Conservation (phyloP, 2,329 filamentous ascomycete species). For the Talaromyces sp. region DNA sequence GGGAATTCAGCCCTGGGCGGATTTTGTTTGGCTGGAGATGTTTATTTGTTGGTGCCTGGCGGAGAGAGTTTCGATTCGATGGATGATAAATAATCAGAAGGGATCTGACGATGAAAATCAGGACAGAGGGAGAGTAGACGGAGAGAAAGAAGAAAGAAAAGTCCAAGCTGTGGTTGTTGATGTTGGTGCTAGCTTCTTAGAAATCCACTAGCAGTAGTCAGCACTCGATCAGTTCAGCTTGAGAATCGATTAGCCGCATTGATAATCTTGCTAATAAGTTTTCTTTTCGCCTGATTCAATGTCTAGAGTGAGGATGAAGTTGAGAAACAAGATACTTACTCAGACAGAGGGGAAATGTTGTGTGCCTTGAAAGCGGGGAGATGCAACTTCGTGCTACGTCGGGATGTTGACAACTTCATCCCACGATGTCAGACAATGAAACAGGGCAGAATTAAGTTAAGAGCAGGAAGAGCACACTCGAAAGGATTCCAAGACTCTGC, state of each 20-base stretch:
- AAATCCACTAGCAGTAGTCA: constrained; percentile 7
- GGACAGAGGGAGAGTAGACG: not conserved
- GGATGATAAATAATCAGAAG: not conserved
- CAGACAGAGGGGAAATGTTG: not conserved
- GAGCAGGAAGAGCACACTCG: not conserved
- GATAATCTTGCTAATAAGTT: not conserved
- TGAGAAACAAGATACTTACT: not conserved
- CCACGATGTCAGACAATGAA: not conserved
- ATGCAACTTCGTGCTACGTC: not conserved
- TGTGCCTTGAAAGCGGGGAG: constrained; percentile 9
- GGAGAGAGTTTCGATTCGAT: not conserved
- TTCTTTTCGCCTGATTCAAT: not conserved
- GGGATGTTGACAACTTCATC: not conserved
- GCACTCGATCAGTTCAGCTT: not conserved
- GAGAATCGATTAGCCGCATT: not conserved
- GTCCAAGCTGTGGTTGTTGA: not conserved
- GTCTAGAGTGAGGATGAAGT: not conserved
- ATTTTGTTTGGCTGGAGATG: not conserved
- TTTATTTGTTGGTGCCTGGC: not conserved
- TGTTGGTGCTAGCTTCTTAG: constrained; percentile 6
- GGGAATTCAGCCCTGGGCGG: constrained; percentile 15
- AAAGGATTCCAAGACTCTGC: not conserved
- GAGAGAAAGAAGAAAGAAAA: constrained; percentile 1
- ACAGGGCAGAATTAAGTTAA: no score
- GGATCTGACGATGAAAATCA: not conserved